A percentile compares a stretch with the other conserved stretches of the same genome.
Conservation (phyloP, 306 rosid genomes). For the Cucumis hystrix region DNA sequence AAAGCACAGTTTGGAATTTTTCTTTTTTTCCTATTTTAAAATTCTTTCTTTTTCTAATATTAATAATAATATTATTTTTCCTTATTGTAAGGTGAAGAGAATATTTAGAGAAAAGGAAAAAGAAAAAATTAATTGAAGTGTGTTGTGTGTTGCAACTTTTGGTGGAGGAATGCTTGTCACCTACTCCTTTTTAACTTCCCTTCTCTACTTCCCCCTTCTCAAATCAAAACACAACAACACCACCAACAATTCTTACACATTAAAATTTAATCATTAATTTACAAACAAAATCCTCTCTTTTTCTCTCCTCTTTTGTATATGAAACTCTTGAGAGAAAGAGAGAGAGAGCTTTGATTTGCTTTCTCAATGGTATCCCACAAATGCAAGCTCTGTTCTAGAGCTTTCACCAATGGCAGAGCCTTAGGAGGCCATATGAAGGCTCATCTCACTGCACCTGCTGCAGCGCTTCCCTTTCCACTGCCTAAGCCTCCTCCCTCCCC, state of each 20-base stretch:
- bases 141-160: conserved; percentile 35
- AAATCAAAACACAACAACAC: background rate
- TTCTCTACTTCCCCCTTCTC: conserved; percentile 13
- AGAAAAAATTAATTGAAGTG: background rate
- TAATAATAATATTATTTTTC: too few species aligned
- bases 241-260: background rate
- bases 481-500: conserved; percentile 1
- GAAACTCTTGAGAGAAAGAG: too few species aligned
- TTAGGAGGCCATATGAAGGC: conserved; percentile 91
- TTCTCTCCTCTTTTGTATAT: too few species aligned
- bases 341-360: conserved; percentile 8
- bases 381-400: conserved; percentile 66
- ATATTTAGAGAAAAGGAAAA: background rate
- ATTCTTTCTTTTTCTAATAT: too few species aligned
- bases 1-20: background rate
- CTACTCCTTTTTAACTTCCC: conserved; percentile 60
- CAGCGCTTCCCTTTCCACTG: conserved; percentile 53
- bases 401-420: conserved; percentile 62
- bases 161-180: conserved; percentile 94
- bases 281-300: background rate
- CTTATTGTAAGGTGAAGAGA: background rate
- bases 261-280: too few species aligned
- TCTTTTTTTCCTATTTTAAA: background rate
- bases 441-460: conserved; percentile 36
- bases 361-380: conserved; percentile 56